Evolutionary conservation across 495 filamentous ascomycete genomes (phyloP), one percentile per base, ranked within the genome.

Genomic region (Lepraria neglecta): DNA sequence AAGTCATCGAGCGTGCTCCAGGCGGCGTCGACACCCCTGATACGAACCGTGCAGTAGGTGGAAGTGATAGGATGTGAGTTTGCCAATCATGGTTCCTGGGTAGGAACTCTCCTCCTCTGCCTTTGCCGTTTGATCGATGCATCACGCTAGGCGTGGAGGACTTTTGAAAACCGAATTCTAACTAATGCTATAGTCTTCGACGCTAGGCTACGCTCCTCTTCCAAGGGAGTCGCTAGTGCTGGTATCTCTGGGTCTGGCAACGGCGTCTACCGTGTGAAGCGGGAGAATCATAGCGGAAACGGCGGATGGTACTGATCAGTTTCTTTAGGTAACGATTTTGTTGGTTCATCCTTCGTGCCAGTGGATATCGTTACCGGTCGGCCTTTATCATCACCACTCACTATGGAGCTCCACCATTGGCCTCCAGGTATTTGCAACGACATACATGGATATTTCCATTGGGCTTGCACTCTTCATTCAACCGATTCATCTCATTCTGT

Each of bases 21-120:
- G 77, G 74, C 67, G 35, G 35, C 35, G 82, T 85, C 74, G 88
- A 92, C 70, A 87, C 84, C 74, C 85, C 87, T 69, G 89, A 94
- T 72, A 87, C 88, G 77, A 90, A 85, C 82, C 86, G 89, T 78
- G 88, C 87, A 78, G 83, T 92, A 73, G 89, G 88, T 76, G 88
- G 88, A 73, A 94, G 89, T 81, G 90, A 94, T 79, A 89, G 94
- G 88, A 97, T 98, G 94, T 98, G 90, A 96, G 94, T 95, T 82
- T 82, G 74, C 77, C 72, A 70, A 83, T 77, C 77, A 83, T 80
- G 82, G 88, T 90, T 89, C 88, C 88, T 90, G 87, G 89, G 92
- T 94, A 92, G 90, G 86, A 90, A 87, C 86, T 78, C 80, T 78
- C 80, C 83, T 86, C 84, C 84, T 87, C 87, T 87, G 84, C 87